A percentile compares a stretch with the other conserved stretches of the same genome.
Evolutionary conservation across 2,329 filamentous ascomycete genomes (phyloP).

Genomic region (Alternaria longipes): DNA sequence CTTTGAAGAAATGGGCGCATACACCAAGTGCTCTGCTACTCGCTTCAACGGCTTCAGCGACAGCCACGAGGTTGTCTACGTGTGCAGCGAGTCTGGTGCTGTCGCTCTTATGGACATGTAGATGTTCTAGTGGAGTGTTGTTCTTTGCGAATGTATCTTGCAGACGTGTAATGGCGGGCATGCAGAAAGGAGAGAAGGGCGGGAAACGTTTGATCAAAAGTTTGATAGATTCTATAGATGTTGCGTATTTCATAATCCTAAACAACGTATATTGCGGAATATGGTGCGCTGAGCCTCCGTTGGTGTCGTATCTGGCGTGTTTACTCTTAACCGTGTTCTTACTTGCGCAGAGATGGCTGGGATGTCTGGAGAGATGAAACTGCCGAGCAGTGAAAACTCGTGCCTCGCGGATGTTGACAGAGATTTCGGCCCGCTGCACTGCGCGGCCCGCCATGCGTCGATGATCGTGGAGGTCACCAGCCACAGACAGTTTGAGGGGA

Average conservation of each 20-base stretch:
- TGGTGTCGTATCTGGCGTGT: background rate
- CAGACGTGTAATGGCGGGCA: background rate
- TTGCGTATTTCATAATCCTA: constrained; percentile 1
- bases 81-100: constrained; percentile 92
- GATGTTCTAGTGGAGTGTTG: no score
- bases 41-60: constrained; percentile 98
- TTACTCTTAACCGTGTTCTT: background rate
- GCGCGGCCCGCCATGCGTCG: constrained; percentile 14
- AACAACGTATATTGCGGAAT: background rate
- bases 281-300: background rate
- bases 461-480: constrained; percentile 11
- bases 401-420: background rate
- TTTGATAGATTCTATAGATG: constrained; percentile 16
- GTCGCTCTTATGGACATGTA: constrained; percentile 69
- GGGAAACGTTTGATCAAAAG: constrained; percentile 4
- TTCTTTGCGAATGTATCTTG: background rate
- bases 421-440: constrained; percentile 19
- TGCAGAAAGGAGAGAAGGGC: background rate
- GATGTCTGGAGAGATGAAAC: background rate
- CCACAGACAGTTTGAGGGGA: background rate
- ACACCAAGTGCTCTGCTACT: constrained; percentile 97
- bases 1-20: constrained; percentile 98
- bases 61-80: constrained; percentile 90
- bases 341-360: background rate
- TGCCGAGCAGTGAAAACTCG: background rate